Base-by-base conservation (phyloP, 805 yeast species). In the Metschnikowia baotianmanensis region DNA sequence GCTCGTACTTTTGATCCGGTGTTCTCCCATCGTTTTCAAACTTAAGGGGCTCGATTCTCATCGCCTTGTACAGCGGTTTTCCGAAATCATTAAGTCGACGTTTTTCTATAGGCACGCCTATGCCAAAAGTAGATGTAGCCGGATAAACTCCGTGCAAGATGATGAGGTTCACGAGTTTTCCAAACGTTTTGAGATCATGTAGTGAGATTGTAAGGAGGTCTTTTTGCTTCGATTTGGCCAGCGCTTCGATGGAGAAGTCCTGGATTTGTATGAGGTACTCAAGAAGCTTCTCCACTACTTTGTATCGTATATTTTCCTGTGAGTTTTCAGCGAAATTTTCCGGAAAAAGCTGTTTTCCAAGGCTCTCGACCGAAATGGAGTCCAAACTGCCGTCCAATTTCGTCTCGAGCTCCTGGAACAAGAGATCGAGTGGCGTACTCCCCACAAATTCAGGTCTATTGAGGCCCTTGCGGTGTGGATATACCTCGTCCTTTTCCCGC, bases 141-240 rank as follows among this genome's bases (percentile, higher is more conserved):
- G 89, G 78, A 50, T 83, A 83, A 0, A 91, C 69, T 0, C 95
- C 90, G 48, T 81, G 83, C 1, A 83, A 61, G 0, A 89, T 77
- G 2, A 90, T 67, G 9, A 83, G 43, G 47, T 82, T 83, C 15
- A 84, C 59, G 31, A 91, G 56, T 17, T 71, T 75, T 25, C 84
- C 82, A 41, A 93, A 76, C 4, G 78, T 74, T 56, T 81, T 84
- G 74, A 91, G 80, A 58, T 93, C 98, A 52, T 87, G 89, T 8
- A 91, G 68, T 0, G 97, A 86, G 12, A 91, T 82, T 7, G 83
- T 68, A 9, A 85, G 69, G 36, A 76, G 48, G 34, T 63, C 57
- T 30, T 52, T 48, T 11, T 42, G 38, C 31, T 56, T 45, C 12
- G 55, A 58, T 3, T 38, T 38, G 18, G 39, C 39, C 37, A 26